Conservation (phyloP, 352 stramenopile genomes). For the Pythium sukuiense region DNA sequence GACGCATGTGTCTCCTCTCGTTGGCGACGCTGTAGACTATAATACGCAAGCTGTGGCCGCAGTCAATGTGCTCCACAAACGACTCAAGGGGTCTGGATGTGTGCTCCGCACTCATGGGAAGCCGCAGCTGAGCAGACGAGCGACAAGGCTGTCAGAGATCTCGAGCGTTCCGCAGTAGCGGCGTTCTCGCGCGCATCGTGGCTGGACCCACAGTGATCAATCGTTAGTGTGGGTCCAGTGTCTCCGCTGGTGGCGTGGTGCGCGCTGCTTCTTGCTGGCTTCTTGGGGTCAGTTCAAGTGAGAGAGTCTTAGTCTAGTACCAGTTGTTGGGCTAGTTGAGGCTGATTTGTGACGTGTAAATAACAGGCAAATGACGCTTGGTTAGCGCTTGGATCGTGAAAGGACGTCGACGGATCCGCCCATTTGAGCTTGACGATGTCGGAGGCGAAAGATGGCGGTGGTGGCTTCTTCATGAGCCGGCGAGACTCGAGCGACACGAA, state of each 20-base stretch:
- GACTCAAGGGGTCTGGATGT: slow-evolving; percentile 2
- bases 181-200: background rate
- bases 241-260: no score
- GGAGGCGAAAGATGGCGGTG: slow-evolving; percentile 23
- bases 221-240: no score
- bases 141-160: background rate
- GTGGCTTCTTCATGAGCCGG: slow-evolving; percentile 29
- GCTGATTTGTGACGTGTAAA: slow-evolving; percentile 7
- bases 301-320: background rate
- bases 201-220: background rate
- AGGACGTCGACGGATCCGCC: slow-evolving; percentile 2
- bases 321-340: background rate
- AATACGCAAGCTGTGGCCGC: slow-evolving; percentile 23
- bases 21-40: slow-evolving; percentile 25
- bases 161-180: background rate
- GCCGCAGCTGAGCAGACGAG: background rate
- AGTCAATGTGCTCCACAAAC: slow-evolving; percentile 23
- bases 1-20: slow-evolving; percentile 21
- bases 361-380: slow-evolving; percentile 5
- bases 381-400: slow-evolving; percentile 16
- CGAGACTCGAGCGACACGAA: slow-evolving; percentile 17
- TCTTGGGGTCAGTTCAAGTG: background rate
- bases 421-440: slow-evolving; percentile 15
- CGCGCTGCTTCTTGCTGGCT: background rate
- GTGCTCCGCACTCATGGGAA: slow-evolving; percentile 3